These are phyloP conservation scores for Paraphaeosphaeria sporulosa DNA, from an alignment of 2,329 filamentous ascomycete species.

Conservation along the genomic window DNA sequence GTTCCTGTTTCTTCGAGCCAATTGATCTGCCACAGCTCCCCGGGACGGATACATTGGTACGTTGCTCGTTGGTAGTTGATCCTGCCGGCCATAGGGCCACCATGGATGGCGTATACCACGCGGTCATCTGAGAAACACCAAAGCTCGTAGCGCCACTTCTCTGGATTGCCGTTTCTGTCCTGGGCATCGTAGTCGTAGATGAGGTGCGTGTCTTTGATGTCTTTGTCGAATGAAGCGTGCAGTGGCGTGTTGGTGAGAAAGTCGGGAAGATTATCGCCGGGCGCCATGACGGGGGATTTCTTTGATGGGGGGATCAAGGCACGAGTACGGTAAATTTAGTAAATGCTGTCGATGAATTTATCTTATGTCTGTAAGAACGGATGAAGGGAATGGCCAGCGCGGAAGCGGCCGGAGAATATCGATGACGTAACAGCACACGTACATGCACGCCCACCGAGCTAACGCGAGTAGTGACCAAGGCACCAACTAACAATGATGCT, in stretches of 20 bases:
- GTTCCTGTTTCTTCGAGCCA: slow-evolving; percentile 69
- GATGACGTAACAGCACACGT: background rate
- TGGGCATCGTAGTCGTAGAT: slow-evolving; percentile 65
- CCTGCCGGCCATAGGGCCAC: slow-evolving; percentile 61
- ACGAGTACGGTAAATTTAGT: background rate
- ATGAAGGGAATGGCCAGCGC: too few species aligned
- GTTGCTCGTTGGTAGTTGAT: slow-evolving; percentile 63
- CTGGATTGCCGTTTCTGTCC: slow-evolving; percentile 57
- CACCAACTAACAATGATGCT: too few species aligned
- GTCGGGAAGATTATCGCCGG: slow-evolving; percentile 23
- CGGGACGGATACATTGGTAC: slow-evolving; percentile 65
- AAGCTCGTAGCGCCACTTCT: slow-evolving; percentile 69
- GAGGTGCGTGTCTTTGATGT: slow-evolving; percentile 62
- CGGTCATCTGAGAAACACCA: slow-evolving; percentile 65
- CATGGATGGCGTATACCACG: slow-evolving; percentile 66
- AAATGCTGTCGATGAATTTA: too few species aligned
- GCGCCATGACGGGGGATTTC: background rate
- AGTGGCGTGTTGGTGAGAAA: slow-evolving; percentile 39
- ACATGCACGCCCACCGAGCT: too few species aligned
- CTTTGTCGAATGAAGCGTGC: slow-evolving; percentile 54
- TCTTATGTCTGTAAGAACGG: too few species aligned
- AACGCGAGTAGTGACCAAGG: too few species aligned
- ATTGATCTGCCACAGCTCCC: slow-evolving; percentile 67
- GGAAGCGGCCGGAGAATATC: background rate
- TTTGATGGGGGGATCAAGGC: background rate